Conservation (phyloP, 1,139 yeast species). For the Lodderomyces metapsilosis region DNA sequence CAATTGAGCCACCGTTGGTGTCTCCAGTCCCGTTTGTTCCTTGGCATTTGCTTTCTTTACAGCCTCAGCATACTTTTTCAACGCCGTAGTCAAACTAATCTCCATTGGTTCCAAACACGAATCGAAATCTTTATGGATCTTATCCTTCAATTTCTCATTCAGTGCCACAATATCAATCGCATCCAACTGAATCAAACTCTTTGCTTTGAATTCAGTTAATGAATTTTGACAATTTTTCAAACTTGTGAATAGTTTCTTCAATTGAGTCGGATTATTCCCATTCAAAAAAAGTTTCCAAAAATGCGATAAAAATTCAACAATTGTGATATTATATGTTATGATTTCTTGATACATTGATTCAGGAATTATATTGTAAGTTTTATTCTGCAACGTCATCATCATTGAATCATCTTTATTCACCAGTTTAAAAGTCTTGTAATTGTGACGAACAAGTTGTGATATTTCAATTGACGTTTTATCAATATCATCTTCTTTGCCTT, state of each 20-base stretch:
- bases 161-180: constrained; percentile 14
- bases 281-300: constrained; percentile 42
- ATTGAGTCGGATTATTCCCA: constrained; percentile 39
- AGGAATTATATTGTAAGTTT: constrained; percentile 25
- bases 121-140: constrained; percentile 32
- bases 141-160: constrained; percentile 35
- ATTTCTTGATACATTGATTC: constrained; percentile 32
- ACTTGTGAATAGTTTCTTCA: constrained; percentile 37
- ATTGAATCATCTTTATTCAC: constrained; percentile 12
- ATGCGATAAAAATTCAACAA: constrained; percentile 44
- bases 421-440: constrained; percentile 38
- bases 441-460: constrained; percentile 50
- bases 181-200: constrained; percentile 13
- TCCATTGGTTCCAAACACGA: constrained; percentile 31
- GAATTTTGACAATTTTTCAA: constrained; percentile 33
- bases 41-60: constrained; percentile 13
- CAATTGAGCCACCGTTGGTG: no score
- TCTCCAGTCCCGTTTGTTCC: not conserved
- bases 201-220: constrained; percentile 23
- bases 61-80: constrained; percentile 30
- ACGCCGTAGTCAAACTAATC: constrained; percentile 30
- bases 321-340: constrained; percentile 37
- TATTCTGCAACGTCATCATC: not conserved
- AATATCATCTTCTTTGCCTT: constrained; percentile 34
- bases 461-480: constrained; percentile 52